phyloP scores from a whole-genome alignment of 2,329 filamentous ascomycete genomes.

The Chrysoporthe puriensis region DNA sequence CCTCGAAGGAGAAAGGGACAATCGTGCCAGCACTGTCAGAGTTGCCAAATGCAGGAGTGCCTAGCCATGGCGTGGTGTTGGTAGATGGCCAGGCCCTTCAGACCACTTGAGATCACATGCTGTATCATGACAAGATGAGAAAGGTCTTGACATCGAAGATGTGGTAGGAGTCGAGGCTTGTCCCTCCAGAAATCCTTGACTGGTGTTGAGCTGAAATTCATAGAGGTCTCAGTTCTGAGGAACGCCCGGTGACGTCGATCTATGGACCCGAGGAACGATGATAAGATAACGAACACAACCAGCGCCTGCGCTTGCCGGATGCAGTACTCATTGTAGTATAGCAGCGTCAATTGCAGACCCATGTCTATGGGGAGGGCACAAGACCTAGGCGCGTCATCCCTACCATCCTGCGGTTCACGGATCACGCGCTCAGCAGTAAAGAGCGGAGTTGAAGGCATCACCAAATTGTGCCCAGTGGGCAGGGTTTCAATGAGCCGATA shows the following conservation, averaged over 20 bases:
- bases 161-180: background rate
- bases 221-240: background rate
- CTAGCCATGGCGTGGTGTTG: no score
- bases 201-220: background rate
- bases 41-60: no score
- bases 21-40: no score
- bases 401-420: background rate
- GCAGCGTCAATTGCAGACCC: background rate
- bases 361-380: background rate
- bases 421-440: background rate
- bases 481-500: background rate
- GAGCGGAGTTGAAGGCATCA: conserved; percentile 15
- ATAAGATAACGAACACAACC: conserved; percentile 1
- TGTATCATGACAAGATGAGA: background rate
- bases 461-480: background rate
- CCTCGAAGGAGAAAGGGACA: no score
- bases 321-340: background rate
- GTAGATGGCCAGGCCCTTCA: background rate
- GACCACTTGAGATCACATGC: background rate
- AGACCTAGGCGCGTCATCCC: conserved; percentile 15
- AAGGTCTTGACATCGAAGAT: background rate
- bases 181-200: background rate
- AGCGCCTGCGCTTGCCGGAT: background rate
- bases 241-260: background rate
- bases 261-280: background rate